Evolutionary conservation across 108 stramenopile species (phyloP).

Genomic region (Nitzschia sp.): DNA sequence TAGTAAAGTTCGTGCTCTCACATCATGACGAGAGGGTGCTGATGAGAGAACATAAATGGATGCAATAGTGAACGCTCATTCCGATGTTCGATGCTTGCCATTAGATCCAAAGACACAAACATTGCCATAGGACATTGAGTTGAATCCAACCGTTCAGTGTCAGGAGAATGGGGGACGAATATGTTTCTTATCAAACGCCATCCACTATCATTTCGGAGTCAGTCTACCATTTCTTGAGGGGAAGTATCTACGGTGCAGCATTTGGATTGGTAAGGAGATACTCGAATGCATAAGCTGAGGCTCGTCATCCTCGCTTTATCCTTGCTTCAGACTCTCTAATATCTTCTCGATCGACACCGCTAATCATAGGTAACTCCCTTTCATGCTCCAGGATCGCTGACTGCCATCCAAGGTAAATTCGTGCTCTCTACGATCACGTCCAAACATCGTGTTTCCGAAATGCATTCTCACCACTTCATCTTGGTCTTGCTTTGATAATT

Average conservation of each 20-base stretch:
- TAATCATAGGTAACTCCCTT: constrained; percentile 34
- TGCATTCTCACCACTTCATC: background rate
- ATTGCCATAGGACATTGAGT: too few relatives aligned
- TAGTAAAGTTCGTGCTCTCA: too few relatives aligned
- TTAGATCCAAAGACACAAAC: too few relatives aligned
- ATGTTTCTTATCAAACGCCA: constrained; percentile 36
- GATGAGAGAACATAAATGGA: too few relatives aligned
- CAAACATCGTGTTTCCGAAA: background rate
- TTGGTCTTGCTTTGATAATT: too few relatives aligned
- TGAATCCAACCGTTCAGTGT: too few relatives aligned
- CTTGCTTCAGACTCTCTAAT: too few relatives aligned
- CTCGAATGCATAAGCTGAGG: background rate
- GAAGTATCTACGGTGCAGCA: constrained; percentile 39
- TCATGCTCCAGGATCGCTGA: constrained; percentile 32
- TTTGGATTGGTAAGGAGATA: constrained; percentile 32
- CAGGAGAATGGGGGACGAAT: constrained; percentile 32
- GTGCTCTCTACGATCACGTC: background rate
- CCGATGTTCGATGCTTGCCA: too few relatives aligned
- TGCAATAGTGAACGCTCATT: too few relatives aligned
- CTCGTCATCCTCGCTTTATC: too few relatives aligned
- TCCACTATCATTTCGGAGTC: constrained; percentile 40
- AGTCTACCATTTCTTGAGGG: constrained; percentile 34
- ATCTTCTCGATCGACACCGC: background rate
- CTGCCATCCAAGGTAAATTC: constrained; percentile 14
- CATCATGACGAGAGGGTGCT: too few relatives aligned